Percentiles rank a stretch among this genome's conserved stretches.
Conservation (phyloP, 495 filamentous ascomycete genomes). For the Neurospora discreta region DNA sequence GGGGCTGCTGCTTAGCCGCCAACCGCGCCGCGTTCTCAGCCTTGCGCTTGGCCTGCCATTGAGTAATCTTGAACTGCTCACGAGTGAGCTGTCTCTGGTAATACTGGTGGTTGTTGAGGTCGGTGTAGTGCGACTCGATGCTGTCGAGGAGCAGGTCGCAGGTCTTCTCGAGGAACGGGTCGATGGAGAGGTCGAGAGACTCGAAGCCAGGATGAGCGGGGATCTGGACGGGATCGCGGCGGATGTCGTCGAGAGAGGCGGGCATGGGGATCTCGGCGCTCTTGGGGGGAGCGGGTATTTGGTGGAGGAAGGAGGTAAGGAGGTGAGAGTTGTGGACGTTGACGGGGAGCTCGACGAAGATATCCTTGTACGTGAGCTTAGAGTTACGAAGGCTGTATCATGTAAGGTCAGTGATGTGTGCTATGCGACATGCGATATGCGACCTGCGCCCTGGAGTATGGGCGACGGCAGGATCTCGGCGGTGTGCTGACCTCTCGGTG, state of each 20-base stretch:
- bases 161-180: conserved; percentile 98
- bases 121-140: conserved; percentile 95
- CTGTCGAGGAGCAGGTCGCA: conserved; percentile 89
- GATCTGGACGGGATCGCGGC: conserved; percentile 39
- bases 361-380: conserved; percentile 85
- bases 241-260: conserved; percentile 62
- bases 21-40: conserved; percentile 78
- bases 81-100: conserved; percentile 91
- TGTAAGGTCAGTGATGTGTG: conserved; percentile 18
- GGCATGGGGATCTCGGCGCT: conserved; percentile 56
- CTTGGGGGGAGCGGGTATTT: conserved; percentile 51
- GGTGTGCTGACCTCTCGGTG: conserved; percentile 63
- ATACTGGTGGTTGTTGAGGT: conserved; percentile 98
- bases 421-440: not conserved
- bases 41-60: conserved; percentile 93
- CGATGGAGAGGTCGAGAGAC: conserved; percentile 80
- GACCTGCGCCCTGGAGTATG: not conserved
- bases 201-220: conserved; percentile 82
- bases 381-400: conserved; percentile 70
- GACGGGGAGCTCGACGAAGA: conserved; percentile 84
- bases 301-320: conserved; percentile 87
- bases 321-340: conserved; percentile 94
- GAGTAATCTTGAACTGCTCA: conserved; percentile 90
- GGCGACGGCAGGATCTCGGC: not conserved
- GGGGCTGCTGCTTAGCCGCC: conserved; percentile 74